Percentiles rank a stretch among this genome's conserved stretches.
These are phyloP conservation scores for Ophiostoma ulmi DNA, from an alignment of 2,329 filamentous ascomycete species.

Conservation along the genomic window DNA sequence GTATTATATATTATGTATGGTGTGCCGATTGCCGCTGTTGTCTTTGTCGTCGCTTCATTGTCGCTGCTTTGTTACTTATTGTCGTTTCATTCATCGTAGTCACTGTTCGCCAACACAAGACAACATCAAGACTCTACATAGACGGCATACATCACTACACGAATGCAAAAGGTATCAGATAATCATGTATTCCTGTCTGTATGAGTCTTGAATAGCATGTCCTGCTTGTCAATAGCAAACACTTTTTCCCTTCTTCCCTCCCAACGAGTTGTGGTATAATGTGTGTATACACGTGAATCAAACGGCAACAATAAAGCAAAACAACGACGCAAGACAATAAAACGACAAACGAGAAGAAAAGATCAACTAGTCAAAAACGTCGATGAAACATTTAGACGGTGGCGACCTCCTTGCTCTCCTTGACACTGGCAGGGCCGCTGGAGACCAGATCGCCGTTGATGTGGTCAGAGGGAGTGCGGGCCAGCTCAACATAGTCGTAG, in stretches of 20 bases:
- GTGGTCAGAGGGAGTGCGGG: constrained; percentile 37
- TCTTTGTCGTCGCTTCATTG: background rate
- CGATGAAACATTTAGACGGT: constrained; percentile 13
- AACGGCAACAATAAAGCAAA: background rate
- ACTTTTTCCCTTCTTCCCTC: background rate
- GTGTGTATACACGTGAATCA: constrained; percentile 4
- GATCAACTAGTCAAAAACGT: background rate
- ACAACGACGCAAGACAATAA: background rate
- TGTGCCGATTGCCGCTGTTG: background rate
- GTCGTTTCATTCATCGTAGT: background rate
- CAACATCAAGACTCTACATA: constrained; percentile 7
- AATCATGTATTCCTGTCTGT: constrained; percentile 15
- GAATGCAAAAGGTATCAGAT: background rate
- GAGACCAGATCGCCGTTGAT: constrained; percentile 22
- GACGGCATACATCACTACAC: constrained; percentile 8
- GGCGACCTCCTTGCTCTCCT: constrained; percentile 23
- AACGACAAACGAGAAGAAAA: background rate
- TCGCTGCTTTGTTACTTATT: background rate
- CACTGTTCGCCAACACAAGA: background rate
- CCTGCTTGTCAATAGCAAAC: constrained; percentile 10
- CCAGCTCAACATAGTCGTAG: constrained; percentile 89
- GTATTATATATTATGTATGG: background rate
- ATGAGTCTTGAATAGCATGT: constrained; percentile 11
- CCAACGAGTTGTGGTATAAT: constrained; percentile 10
- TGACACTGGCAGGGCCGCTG: constrained; percentile 22